phyloP scores from a whole-genome alignment of 768 basidiomycete species.

The Tylopilus subfusipes region DNA sequence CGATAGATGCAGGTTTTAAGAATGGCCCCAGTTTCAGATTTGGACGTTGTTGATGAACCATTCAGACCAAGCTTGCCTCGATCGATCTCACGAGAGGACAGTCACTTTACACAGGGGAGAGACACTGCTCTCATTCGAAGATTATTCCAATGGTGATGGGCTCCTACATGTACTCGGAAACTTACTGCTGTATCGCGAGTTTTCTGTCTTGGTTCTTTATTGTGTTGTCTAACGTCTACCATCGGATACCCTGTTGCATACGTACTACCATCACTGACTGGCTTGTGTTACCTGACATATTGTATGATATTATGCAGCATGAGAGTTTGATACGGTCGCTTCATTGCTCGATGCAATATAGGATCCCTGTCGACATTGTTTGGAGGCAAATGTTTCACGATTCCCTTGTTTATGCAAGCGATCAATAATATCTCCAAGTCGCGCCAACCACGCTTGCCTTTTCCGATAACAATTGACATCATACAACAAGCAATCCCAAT shows the following conservation, averaged over 20 bases:
- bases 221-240: constrained; percentile 25
- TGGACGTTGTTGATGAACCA: constrained; percentile 42
- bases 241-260: constrained; percentile 37
- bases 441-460: not conserved
- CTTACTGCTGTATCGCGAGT: constrained; percentile 28
- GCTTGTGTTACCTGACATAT: constrained; percentile 23
- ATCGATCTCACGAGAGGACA: constrained; percentile 31
- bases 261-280: constrained; percentile 32
- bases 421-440: too few relatives aligned
- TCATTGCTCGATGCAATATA: not conserved
- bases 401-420: constrained; percentile 6
- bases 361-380: constrained; percentile 6
- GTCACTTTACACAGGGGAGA: constrained; percentile 31
- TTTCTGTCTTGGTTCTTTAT: constrained; percentile 27
- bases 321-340: not conserved
- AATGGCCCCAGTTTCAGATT: constrained; percentile 49
- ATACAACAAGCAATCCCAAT: constrained; percentile 13
- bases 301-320: constrained; percentile 26
- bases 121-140: constrained; percentile 49
- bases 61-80: constrained; percentile 31
- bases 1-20: constrained; percentile 63
- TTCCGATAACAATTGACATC: constrained; percentile 16
- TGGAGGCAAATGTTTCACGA: too few relatives aligned
- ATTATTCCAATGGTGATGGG: constrained; percentile 44
- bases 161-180: constrained; percentile 19